Base-by-base conservation (phyloP, 2,329 filamentous ascomycete genomes). In the Aspergillus brasiliensis region DNA sequence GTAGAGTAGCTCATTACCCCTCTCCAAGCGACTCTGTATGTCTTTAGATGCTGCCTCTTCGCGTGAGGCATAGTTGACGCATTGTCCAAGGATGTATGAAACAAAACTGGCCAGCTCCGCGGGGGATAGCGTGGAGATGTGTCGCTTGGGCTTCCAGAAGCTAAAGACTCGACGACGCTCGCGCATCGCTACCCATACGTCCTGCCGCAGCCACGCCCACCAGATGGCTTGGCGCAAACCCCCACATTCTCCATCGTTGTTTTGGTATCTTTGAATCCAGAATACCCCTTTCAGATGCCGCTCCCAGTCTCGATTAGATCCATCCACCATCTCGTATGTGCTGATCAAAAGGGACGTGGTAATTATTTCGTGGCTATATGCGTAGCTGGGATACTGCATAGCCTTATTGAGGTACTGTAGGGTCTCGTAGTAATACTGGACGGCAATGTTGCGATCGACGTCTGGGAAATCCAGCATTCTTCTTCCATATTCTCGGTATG, bases 201-300 rank as follows among this genome's bases (percentile, higher is more conserved):
- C 86, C 67, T 89, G 86, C n/a, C 84, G 77, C 3, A 88, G 74
- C 86, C 86, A 89, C 0, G 83, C 81, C 86, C 86, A 89, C 86
- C 86, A 88, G 0, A 85, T 83, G 0, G 85, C 83, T 62, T 83
- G 81, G 44, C 83, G 78, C 0, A 88, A 74, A 0, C 85, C 84
- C 0, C 82, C 81, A 0, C 81, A 83, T 52, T 84, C 84, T 1
- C 85, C 86, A 57, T 88, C 80, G 47, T 86, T 86, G 51, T 86
- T 80, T 55, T 86, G 84, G 0, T 82, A 85, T n/a, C 85, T 76
- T 58, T 88, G 83, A 15, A 88, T 88, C 83, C 86, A 88, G 63
- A 88, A 89, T 0, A 88, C 84, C 0, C 86, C 86, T 66, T 87
- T 84, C 0, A 88, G 75, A 67, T 89, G 86, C 2, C 84, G 76